Percentiles rank a stretch among this genome's conserved stretches.
These are phyloP conservation scores for Leishmania tarentolae DNA, from an alignment of 208 protist genomes.

Conservation along the genomic window DNA sequence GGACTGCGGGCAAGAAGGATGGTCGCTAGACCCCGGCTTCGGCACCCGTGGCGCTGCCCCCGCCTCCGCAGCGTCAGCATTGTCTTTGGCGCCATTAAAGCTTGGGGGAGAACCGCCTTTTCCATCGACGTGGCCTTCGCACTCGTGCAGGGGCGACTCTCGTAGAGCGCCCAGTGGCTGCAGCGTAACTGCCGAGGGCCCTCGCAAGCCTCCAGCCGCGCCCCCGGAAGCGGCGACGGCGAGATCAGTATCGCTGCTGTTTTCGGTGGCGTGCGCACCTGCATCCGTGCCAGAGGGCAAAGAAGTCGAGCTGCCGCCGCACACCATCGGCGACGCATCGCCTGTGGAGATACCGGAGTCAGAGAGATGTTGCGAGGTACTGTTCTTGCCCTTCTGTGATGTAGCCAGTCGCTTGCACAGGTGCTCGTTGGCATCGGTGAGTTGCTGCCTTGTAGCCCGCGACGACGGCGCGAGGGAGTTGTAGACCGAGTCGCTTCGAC, in stretches of 20 bases:
- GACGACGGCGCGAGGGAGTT: constrained; percentile 15
- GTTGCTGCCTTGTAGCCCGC: constrained; percentile 10
- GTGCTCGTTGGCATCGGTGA: constrained; percentile 6
- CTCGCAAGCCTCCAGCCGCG: background rate
- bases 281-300: background rate
- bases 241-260: background rate
- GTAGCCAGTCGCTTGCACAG: constrained; percentile 8
- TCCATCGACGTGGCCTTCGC: background rate
- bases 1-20: background rate
- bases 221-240: background rate
- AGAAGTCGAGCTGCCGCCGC: background rate
- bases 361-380: background rate
- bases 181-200: constrained; percentile 9
- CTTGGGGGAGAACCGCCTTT: background rate
- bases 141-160: background rate
- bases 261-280: background rate
- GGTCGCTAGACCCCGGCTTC: background rate
- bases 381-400: background rate
- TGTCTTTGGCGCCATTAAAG: background rate
- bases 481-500: background rate
- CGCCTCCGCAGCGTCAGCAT: background rate
- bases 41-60: background rate
- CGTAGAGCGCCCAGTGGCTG: constrained; percentile 8
- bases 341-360: background rate
- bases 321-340: background rate